These are phyloP conservation scores for Alternaria brassicae DNA, from an alignment of 2,329 filamentous ascomycete species.

Conservation along the genomic window DNA sequence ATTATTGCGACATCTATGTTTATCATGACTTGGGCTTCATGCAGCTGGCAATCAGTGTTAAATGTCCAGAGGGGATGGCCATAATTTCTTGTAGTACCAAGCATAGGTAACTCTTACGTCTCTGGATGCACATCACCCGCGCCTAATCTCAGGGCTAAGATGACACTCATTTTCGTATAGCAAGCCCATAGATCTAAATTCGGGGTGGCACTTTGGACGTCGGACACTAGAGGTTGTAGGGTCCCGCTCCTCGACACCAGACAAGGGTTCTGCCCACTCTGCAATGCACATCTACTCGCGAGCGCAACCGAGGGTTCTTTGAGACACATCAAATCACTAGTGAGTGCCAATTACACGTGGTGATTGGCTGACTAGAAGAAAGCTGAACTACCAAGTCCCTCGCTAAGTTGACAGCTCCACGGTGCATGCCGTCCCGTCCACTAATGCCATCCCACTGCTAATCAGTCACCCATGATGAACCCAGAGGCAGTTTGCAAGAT, in stretches of 20 bases:
- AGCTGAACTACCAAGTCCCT: not conserved
- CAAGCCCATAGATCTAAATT: conserved; percentile 1
- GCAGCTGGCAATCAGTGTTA: not conserved
- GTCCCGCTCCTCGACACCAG: not conserved
- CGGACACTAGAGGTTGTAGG: not conserved
- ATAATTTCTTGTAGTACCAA: not conserved
- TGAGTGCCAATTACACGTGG: not conserved
- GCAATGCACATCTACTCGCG: conserved; percentile 6
- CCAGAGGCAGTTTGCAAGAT: conserved; percentile 7
- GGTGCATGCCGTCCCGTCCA: conserved; percentile 6
- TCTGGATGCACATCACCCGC: not conserved
- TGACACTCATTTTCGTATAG: not conserved
- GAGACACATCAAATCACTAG: not conserved
- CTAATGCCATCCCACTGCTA: not conserved
- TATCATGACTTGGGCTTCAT: not conserved
- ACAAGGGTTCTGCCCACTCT: not conserved
- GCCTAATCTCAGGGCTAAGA: not conserved
- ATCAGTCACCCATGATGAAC: conserved; percentile 3
- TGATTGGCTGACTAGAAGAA: conserved; percentile 5
- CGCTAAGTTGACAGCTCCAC: conserved; percentile 1
- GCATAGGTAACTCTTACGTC: not conserved
- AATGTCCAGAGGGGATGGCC: not conserved
- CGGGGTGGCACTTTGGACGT: conserved; percentile 5
- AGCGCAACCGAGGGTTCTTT: not conserved
- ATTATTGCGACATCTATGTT: not conserved